Conservation (phyloP, 2,329 filamentous ascomycete species). For the Arthrobotrys entomopaga region DNA sequence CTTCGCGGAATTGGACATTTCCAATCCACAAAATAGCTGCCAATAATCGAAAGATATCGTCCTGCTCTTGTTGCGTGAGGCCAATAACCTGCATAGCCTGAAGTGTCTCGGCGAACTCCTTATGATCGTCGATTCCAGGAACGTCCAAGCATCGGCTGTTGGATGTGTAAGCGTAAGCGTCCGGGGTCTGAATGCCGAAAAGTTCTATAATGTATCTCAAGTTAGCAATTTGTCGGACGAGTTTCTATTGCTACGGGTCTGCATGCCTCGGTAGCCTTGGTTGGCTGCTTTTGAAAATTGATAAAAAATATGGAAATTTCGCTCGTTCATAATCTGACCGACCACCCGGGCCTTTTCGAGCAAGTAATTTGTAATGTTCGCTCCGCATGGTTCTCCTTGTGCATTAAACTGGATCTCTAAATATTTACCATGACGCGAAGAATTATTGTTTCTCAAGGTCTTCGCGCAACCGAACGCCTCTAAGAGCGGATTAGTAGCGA, state of each 20-base stretch:
- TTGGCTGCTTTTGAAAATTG: conserved; percentile 91
- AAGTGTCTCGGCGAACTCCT: conserved; percentile 88
- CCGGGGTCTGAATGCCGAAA: conserved; percentile 80
- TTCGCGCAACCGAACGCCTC: conserved; percentile 99
- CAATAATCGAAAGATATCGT: conserved; percentile 95
- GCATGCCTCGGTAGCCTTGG: conserved; percentile 79
- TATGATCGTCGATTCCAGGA: conserved; percentile 88
- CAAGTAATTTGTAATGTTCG: conserved; percentile 95
- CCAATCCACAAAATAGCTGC: conserved; percentile 92
- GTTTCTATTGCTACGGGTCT: conserved; percentile 78
- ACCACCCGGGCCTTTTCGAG: conserved; percentile 94
- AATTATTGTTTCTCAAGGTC: conserved; percentile 98
- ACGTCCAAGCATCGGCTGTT: conserved; percentile 95
- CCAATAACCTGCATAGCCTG: conserved; percentile 97
- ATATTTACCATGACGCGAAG: conserved; percentile 98
- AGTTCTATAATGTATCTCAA: conserved; percentile 82
- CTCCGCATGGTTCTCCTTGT: conserved; percentile 94
- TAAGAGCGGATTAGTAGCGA: conserved; percentile 99
- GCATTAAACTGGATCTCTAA: conserved; percentile 99
- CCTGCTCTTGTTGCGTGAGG: conserved; percentile 85
- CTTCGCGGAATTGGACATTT: conserved; percentile 90
- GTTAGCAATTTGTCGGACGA: conserved; percentile 89
- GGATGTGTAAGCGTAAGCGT: conserved; percentile 93
- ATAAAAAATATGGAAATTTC: conserved; percentile 99
- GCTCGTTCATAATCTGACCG: conserved; percentile 97